Evolutionary conservation across 192 early-diverging fungal genomes (phyloP).

Genomic region (Umbelopsis ramanniana): DNA sequence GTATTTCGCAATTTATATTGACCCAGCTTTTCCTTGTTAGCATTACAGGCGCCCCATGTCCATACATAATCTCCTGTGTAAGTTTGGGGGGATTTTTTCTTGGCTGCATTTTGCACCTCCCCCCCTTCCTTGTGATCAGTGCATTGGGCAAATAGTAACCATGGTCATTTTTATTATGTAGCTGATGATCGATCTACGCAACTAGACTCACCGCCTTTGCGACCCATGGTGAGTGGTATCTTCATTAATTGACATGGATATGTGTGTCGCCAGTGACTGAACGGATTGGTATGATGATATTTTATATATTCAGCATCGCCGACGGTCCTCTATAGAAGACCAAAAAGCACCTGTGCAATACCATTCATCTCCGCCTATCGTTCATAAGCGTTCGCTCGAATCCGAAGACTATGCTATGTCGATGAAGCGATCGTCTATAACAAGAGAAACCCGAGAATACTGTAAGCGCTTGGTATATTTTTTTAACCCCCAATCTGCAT

Average conservation of each 20-base stretch:
- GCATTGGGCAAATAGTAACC: neutral
- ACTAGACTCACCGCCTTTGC: neutral
- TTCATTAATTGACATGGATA: neutral
- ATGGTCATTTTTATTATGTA: neutral
- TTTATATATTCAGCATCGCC: too few relatives aligned
- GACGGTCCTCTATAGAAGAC: neutral
- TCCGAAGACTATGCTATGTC: neutral
- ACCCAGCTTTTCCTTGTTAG: neutral
- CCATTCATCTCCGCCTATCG: neutral
- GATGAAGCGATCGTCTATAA: neutral
- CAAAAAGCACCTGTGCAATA: constrained; percentile 2
- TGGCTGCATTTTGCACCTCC: too few relatives aligned
- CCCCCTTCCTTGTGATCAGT: too few relatives aligned
- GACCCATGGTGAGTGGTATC: neutral
- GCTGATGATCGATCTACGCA: constrained; percentile 2
- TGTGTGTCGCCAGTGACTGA: too few relatives aligned
- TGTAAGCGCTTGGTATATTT: neutral
- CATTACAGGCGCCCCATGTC: constrained; percentile 7
- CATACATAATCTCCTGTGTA: constrained; percentile 18
- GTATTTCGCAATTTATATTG: neutral
- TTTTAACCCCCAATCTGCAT: too few relatives aligned
- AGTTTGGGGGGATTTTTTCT: neutral
- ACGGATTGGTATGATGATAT: too few relatives aligned
- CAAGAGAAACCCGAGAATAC: neutral
- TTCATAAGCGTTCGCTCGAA: neutral